Evolutionary conservation across 805 yeast genomes (phyloP).

Genomic region (Pichia exigua): DNA sequence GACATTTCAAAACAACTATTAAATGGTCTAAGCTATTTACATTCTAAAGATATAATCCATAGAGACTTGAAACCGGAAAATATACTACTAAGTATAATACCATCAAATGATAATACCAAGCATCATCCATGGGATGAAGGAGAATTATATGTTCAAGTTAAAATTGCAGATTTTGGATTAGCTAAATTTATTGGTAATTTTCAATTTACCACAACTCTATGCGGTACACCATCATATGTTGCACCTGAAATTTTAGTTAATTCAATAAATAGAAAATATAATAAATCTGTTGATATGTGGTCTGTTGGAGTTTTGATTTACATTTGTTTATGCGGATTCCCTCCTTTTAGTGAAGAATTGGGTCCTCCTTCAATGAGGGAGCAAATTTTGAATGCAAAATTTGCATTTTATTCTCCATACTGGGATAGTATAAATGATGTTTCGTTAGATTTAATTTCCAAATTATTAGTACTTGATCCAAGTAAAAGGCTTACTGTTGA

Average conservation of each 20-base stretch:
- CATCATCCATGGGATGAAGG: conserved; percentile 47
- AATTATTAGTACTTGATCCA: conserved; percentile 49
- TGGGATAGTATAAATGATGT: conserved; percentile 67
- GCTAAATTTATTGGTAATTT: conserved; percentile 64
- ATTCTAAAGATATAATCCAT: conserved; percentile 87
- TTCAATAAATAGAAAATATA: conserved; percentile 45
- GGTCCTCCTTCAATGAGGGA: conserved; percentile 76
- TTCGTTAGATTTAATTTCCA: conserved; percentile 58
- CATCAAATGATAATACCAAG: conserved; percentile 2
- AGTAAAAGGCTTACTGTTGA: conserved; percentile 34
- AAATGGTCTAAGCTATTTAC: conserved; percentile 75
- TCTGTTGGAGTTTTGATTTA: conserved; percentile 72
- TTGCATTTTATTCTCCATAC: conserved; percentile 70
- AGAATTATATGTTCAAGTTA: conserved; percentile 56
- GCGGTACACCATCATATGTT: conserved; percentile 85
- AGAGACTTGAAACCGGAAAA: conserved; percentile 94
- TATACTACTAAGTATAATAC: conserved; percentile 51
- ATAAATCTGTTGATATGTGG: conserved; percentile 75
- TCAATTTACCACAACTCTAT: conserved; percentile 66
- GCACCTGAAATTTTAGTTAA: conserved; percentile 69
- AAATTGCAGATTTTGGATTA: conserved; percentile 78
- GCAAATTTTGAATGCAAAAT: conserved; percentile 59
- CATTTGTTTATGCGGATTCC: conserved; percentile 77
- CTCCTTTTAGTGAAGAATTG: conserved; percentile 76
- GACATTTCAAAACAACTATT: conserved; percentile 45